Evolutionary conservation across 2,329 filamentous ascomycete species (phyloP), one percentile per base, ranked within the genome.

Genomic region (Scedosporium aurantiacum): DNA sequence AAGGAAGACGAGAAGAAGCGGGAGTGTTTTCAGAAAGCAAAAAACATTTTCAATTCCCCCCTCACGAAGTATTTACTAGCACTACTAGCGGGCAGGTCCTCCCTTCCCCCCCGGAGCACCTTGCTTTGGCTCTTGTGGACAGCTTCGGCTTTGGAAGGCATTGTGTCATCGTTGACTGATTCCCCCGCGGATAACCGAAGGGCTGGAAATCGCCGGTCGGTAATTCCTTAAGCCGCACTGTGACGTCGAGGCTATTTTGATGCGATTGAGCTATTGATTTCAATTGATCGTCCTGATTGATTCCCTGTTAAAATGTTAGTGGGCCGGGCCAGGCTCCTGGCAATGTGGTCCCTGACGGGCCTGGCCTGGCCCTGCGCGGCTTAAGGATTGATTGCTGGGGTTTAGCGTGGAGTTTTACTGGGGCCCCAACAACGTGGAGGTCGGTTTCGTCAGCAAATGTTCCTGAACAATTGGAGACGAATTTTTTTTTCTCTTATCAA

Each of bases 131-230:
- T 21, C 21, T 21, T 6, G 23, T 60, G 58, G 43, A 52, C 32
- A 28, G 28, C 47, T 50, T 60, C 68, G 68, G 70, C 69, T 74
- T 70, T 64, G 68, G 61, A 70, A 69, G 70, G 71, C 71, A 72
- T 71, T 73, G 72, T 65, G 66, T 67, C 67, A 66, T 66, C 68
- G 66, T 65, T 64, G 64, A 64, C 62, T 63, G 63, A 57, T 60
- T 56, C 56, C 67, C 65, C 73, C 73, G 73, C 67, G 70, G 68
- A 73, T 75, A 75, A 68, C 73, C 73, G 73, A 73, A 65, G 23
- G 27, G 23, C 37, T 58, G 57, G 57, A 43, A 37, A 28, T 32
- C 16, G 27, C 37, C 25, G 58, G 58, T 25, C 41, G 25, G 41
- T 18, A 25, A 25, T 12, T 23, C 8, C 58, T 60, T 60, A 50